A percentile compares a stretch with the other conserved stretches of the same genome.
These are phyloP conservation scores for Stentor coeruleus DNA, from an alignment of 73 alveolate species.

Conservation along the genomic window DNA sequence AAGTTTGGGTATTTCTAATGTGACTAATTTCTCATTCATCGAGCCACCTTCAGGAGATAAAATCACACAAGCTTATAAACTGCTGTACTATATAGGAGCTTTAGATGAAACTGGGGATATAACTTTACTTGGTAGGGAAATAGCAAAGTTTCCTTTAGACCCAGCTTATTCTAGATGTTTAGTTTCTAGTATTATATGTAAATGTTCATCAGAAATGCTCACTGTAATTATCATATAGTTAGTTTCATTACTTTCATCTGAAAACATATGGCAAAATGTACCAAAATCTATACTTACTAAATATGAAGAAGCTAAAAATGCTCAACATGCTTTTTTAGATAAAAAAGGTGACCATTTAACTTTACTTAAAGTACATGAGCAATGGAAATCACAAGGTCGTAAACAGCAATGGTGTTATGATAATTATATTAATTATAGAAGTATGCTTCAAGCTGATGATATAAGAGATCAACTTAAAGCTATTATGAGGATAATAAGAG, in stretches of 20 bases:
- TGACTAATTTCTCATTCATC: conserved; percentile 82
- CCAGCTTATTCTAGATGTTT: conserved; percentile 82
- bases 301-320: conserved; percentile 25
- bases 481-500: conserved; percentile 56
- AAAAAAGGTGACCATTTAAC: conserved; percentile 97
- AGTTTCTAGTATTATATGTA: conserved; percentile 32
- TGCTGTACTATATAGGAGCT: conserved; percentile 80
- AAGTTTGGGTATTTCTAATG: conserved; percentile 85
- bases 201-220: conserved; percentile 18
- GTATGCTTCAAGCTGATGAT: conserved; percentile 89
- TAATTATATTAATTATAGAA: conserved; percentile 86
- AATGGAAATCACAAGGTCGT: conserved; percentile 84
- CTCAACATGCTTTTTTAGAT: conserved; percentile 19
- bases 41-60: conserved; percentile 81
- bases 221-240: conserved; percentile 41
- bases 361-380: conserved; percentile 77
- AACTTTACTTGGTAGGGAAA: conserved; percentile 76
- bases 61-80: conserved; percentile 66
- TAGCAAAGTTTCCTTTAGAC: conserved; percentile 87
- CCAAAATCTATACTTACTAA: conserved; percentile 71
- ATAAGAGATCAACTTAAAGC: conserved; percentile 76
- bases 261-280: conserved; percentile 76
- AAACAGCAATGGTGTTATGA: conserved; percentile 94
- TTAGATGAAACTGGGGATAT: conserved; percentile 72
- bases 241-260: conserved; percentile 83